Conservation (phyloP, 2,329 filamentous ascomycete species). For the Aspergillus udagawae region DNA sequence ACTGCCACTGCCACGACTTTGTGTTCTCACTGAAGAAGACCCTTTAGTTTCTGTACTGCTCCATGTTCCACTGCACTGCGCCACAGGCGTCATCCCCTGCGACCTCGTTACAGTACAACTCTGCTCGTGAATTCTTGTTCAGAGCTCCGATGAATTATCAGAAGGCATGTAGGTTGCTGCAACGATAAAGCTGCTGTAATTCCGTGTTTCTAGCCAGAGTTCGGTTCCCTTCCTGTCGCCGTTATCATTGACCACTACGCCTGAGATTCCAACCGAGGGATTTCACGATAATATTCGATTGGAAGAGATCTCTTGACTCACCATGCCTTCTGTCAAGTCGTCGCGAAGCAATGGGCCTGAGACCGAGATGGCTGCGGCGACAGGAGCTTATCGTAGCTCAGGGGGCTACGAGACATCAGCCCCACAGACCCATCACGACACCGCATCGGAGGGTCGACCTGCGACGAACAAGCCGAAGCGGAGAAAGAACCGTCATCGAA, state of each 20-base stretch:
- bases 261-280: neutral
- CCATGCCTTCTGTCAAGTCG: constrained; percentile 9
- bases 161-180: constrained; percentile 10
- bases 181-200: constrained; percentile 1
- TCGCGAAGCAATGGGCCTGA: constrained; percentile 7
- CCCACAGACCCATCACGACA: constrained; percentile 16
- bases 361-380: constrained; percentile 3
- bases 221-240: neutral
- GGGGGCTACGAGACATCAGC: constrained; percentile 5
- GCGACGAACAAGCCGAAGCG: constrained; percentile 26
- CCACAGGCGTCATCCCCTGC: constrained; percentile 10
- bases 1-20: neutral
- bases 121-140: neutral
- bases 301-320: constrained; percentile 1
- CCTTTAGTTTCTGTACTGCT: constrained; percentile 2
- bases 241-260: neutral
- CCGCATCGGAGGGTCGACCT: constrained; percentile 17
- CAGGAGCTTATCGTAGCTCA: constrained; percentile 1
- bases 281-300: neutral
- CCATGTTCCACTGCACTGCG: constrained; percentile 15
- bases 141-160: constrained; percentile 11
- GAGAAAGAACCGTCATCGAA: constrained; percentile 72
- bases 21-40: constrained; percentile 1
- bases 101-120: constrained; percentile 1
- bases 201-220: constrained; percentile 4